A percentile compares a stretch with the other conserved stretches of the same genome.
phyloP scores from a whole-genome alignment of 1,284 basidiomycete species.

The Trichosporon coremiiforme region DNA sequence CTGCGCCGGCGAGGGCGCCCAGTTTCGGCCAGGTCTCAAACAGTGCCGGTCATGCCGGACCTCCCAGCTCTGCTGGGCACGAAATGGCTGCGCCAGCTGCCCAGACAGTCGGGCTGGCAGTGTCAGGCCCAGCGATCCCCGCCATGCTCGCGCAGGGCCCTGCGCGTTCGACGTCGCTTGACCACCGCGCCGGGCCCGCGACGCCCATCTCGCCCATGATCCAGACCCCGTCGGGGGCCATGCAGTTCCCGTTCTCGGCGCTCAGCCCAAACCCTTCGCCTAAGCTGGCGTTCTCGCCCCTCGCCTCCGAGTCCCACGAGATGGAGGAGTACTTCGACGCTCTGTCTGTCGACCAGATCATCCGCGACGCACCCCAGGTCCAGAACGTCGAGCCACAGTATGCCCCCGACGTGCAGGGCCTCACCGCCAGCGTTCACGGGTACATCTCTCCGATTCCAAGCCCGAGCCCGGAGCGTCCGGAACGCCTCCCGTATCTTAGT shows the following conservation, averaged over 20 bases:
- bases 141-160: neutral
- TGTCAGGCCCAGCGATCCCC: neutral
- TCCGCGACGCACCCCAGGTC: neutral
- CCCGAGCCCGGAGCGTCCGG: conserved; percentile 3
- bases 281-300: neutral
- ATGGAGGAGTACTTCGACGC: conserved; percentile 7
- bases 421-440: conserved; percentile 8
- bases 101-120: neutral
- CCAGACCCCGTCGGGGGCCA: neutral
- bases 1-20: neutral
- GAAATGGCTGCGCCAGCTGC: neutral
- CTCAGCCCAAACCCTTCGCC: neutral
- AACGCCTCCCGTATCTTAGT: neutral
- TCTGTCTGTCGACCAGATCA: conserved; percentile 8
- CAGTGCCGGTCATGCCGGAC: neutral
- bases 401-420: conserved; percentile 6
- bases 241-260: conserved; percentile 9
- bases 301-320: neutral
- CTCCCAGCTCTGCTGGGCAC: too few relatives aligned
- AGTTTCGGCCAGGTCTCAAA: neutral
- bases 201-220: conserved; percentile 5
- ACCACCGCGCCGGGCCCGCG: neutral
- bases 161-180: neutral
- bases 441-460: neutral
- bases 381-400: conserved; percentile 5